These are phyloP conservation scores for Solanum appendiculatum DNA, from an alignment of 257 asterid genomes.

Conservation along the genomic window DNA sequence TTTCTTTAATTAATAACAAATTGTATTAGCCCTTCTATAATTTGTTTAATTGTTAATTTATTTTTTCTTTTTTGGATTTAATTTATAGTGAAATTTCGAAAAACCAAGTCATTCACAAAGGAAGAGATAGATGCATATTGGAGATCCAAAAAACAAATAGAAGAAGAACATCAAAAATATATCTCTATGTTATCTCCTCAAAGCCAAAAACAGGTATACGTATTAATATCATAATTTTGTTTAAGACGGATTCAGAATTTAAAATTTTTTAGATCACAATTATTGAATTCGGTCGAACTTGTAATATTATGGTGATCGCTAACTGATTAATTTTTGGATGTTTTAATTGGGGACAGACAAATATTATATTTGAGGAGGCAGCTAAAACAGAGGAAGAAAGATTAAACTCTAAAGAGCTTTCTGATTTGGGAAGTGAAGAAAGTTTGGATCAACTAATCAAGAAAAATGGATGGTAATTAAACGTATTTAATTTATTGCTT, in stretches of 20 bases:
- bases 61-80: neutral
- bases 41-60: neutral
- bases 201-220: constrained; percentile 16
- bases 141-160: constrained; percentile 54
- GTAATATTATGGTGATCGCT: neutral
- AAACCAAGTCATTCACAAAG: constrained; percentile 66
- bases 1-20: neutral
- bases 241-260: neutral
- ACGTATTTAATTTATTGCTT: too few relatives aligned
- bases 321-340: neutral
- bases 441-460: constrained; percentile 34
- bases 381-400: neutral
- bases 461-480: constrained; percentile 64
- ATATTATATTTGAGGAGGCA: constrained; percentile 20
- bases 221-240: neutral
- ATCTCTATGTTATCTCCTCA: constrained; percentile 55
- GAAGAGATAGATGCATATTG: constrained; percentile 63
- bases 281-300: neutral
- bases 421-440: constrained; percentile 11
- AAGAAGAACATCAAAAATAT: constrained; percentile 59
- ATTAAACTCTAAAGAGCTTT: neutral
- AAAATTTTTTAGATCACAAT: neutral
- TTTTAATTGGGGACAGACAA: constrained; percentile 17
- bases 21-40: neutral
- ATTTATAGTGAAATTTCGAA: constrained; percentile 27